A percentile compares a stretch with the other conserved stretches of the same genome.
These are phyloP conservation scores for Geosmithia morbida DNA, from an alignment of 2,329 filamentous ascomycete species.

Conservation along the genomic window DNA sequence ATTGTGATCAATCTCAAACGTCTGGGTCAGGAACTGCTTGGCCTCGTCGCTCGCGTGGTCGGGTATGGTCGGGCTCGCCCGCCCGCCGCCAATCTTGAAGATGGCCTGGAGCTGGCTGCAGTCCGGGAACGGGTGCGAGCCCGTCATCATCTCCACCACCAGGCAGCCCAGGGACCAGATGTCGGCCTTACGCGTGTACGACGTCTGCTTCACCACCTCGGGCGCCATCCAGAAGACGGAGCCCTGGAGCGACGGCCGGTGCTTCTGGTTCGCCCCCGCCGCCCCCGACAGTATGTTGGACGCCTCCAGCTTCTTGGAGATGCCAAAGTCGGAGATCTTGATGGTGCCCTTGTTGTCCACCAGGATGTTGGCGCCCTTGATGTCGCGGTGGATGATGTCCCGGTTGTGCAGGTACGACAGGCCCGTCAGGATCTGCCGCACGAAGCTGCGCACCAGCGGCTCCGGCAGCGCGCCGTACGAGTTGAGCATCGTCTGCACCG, in stretches of 20 bases:
- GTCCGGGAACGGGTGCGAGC: slow-evolving; percentile 89
- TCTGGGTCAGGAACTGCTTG: slow-evolving; percentile 67
- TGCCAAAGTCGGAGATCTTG: slow-evolving; percentile 98
- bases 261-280: slow-evolving; percentile 42
- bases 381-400: slow-evolving; percentile 96
- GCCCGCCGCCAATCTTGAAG: slow-evolving; percentile 89
- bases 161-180: slow-evolving; percentile 97
- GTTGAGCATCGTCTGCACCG: slow-evolving; percentile 96
- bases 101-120: slow-evolving; percentile 96
- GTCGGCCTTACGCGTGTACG: slow-evolving; percentile 94
- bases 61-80: slow-evolving; percentile 77
- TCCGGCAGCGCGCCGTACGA: slow-evolving; percentile 93
- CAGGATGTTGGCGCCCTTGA: slow-evolving; percentile 97
- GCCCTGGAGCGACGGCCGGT: slow-evolving; percentile 74
- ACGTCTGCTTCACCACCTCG: slow-evolving; percentile 94
- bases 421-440: slow-evolving; percentile 85
- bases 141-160: slow-evolving; percentile 98
- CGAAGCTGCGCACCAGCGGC: slow-evolving; percentile 88
- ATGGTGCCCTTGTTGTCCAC: slow-evolving; percentile 98
- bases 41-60: slow-evolving; percentile 77
- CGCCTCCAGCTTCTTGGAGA: slow-evolving; percentile 93
- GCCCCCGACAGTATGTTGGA: slow-evolving; percentile 64
- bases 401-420: slow-evolving; percentile 85
- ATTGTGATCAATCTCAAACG: slow-evolving; percentile 93
- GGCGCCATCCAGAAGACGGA: slow-evolving; percentile 99